Evolutionary conservation across 768 basidiomycete species (phyloP).

Genomic region (Boletellus ananiceps): DNA sequence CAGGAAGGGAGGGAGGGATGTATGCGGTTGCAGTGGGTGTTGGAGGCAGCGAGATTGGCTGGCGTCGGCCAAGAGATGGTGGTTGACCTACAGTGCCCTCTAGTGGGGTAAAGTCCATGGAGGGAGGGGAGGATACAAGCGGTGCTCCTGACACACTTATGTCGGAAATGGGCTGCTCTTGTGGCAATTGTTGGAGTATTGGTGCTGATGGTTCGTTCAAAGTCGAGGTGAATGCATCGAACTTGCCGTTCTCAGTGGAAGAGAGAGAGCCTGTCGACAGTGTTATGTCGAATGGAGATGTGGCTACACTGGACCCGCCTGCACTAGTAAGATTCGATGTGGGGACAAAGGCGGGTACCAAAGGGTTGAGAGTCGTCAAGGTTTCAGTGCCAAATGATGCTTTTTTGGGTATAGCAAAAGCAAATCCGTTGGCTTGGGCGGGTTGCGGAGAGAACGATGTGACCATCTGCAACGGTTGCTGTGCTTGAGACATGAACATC

Average conservation of each 20-base stretch:
- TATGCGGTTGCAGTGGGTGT: constrained; percentile 26
- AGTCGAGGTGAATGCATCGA: background rate
- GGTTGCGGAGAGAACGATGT: background rate
- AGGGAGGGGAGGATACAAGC: constrained; percentile 14
- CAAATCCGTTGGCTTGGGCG: background rate
- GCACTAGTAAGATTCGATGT: background rate
- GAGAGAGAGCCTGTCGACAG: background rate
- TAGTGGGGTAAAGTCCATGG: constrained; percentile 5
- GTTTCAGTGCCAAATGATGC: constrained; percentile 4
- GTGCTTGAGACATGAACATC: background rate
- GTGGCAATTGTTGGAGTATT: constrained; percentile 1
- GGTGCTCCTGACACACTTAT: background rate
- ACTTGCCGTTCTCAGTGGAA: background rate
- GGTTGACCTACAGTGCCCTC: constrained; percentile 9
- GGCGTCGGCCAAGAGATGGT: constrained; percentile 26
- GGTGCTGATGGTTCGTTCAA: background rate
- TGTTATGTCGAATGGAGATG: background rate
- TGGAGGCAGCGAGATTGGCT: constrained; percentile 32
- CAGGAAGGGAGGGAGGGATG: constrained; percentile 13
- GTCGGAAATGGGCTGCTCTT: background rate
- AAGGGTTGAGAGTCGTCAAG: constrained; percentile 15
- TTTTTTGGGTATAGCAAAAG: background rate
- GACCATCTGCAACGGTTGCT: background rate
- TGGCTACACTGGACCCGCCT: background rate
- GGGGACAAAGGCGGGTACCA: constrained; percentile 17